A percentile compares a stretch with the other conserved stretches of the same genome.
phyloP scores from a whole-genome alignment of 164 flowering plant genomes.

The Paratinospora sagittata region DNA sequence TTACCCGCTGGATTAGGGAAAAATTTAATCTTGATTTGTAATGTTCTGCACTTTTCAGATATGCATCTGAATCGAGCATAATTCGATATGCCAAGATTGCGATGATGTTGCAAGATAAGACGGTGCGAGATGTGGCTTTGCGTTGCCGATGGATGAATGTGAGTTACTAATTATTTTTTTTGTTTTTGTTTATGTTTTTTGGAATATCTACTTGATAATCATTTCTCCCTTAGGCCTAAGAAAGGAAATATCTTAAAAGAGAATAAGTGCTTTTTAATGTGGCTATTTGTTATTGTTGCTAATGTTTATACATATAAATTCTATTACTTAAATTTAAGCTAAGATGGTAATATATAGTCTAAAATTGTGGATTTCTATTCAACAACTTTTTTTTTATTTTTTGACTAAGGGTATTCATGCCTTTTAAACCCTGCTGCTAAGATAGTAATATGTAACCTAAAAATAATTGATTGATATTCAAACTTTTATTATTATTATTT shows the following conservation, averaged over 20 bases:
- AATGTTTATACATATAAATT: too few species aligned
- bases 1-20: not conserved
- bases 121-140: slow-evolving; percentile 65
- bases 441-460: too few species aligned
- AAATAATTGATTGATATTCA: too few species aligned
- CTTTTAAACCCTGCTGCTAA: too few species aligned
- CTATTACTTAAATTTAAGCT: not conserved
- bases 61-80: slow-evolving; percentile 36
- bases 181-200: not conserved
- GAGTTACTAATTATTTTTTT: slow-evolving; percentile 24
- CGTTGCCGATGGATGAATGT: slow-evolving; percentile 72
- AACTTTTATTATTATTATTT: too few species aligned
- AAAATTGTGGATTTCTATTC: not conserved
- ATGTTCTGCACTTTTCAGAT: slow-evolving; percentile 29
- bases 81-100: slow-evolving; percentile 62
- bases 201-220: not conserved
- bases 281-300: not conserved
- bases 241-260: not conserved
- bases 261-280: not conserved
- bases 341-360: not conserved
- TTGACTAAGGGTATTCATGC: too few species aligned
- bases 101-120: slow-evolving; percentile 44
- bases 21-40: not conserved
- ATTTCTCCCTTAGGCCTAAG: not conserved
- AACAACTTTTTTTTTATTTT: not conserved